Percentiles rank a stretch among this genome's conserved stretches.
These are phyloP conservation scores for Trichocomaceae sp. DNA, from an alignment of 2,329 filamentous ascomycete genomes.

Conservation along the genomic window DNA sequence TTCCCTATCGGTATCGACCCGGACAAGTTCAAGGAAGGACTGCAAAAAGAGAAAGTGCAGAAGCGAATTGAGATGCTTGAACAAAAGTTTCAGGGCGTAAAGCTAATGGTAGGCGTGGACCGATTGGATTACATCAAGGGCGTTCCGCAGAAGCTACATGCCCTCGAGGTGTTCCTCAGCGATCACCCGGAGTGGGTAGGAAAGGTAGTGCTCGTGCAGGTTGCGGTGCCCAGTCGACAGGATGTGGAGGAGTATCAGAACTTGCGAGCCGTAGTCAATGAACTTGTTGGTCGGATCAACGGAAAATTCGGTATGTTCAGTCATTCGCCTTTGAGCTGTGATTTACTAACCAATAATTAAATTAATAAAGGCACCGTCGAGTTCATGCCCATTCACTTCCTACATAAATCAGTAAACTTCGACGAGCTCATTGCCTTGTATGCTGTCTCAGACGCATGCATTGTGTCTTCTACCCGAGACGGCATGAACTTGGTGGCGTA, in stretches of 20 bases:
- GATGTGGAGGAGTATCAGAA: constrained; percentile 97
- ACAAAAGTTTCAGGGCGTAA: constrained; percentile 85
- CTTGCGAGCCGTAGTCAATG: constrained; percentile 84
- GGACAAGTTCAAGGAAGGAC: constrained; percentile 81
- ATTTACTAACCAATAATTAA: not conserved
- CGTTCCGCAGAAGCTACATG: constrained; percentile 89
- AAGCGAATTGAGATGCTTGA: constrained; percentile 74
- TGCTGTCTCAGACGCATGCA: constrained; percentile 77
- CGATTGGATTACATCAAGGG: constrained; percentile 97
- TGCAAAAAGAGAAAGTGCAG: constrained; percentile 73
- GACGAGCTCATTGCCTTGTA: constrained; percentile 90
- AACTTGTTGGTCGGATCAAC: constrained; percentile 90
- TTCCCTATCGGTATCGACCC: constrained; percentile 96
- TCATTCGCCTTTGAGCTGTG: not conserved
- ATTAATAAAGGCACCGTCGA: constrained; percentile 82
- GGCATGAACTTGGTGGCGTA: constrained; percentile 97
- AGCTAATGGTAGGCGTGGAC: constrained; percentile 90
- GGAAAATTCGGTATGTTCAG: constrained; percentile 65
- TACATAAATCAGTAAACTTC: constrained; percentile 88
- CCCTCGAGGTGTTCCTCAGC: constrained; percentile 85
- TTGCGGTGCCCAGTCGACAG: constrained; percentile 83
- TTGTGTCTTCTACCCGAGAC: constrained; percentile 84
- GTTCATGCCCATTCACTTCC: constrained; percentile 96
- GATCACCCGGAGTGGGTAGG: constrained; percentile 96
- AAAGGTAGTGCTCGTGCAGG: constrained; percentile 88